Evolutionary conservation across 495 filamentous ascomycete species (phyloP), one percentile per base, ranked within the genome.

Genomic region (Trichoderma gamsii): DNA sequence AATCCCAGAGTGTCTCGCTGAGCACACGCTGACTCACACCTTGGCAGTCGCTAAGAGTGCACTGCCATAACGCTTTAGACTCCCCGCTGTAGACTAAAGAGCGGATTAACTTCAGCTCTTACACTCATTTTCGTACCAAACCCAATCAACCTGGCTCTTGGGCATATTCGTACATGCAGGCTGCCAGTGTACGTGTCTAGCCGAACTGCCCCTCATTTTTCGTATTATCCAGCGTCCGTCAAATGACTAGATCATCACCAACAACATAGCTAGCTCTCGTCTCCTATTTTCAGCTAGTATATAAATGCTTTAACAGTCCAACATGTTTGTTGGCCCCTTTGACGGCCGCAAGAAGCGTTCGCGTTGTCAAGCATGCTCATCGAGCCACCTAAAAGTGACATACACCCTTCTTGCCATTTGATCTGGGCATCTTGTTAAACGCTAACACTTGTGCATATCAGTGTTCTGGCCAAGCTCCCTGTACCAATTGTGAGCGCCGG

Each of bases 301-400:
- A 18, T n/a, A 49, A 0, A 38, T 38, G 7, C 8, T 49, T 15
- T 2, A 9, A 9, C n/a, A 6, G 1, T 18, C 7, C 21, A 52
- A 23, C 6, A 52, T 52, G 49, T 52, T 52, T 21, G 21, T 52
- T 11, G 49, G 49, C 4, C 49, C 49, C n/a, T 52, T 52, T 52
- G 49, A 52, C n/a, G 49, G 49, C 18, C 49, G 49, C n/a, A 52
- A 52, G 49, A 52, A 52, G 49, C 16, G n/a, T 18, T 52, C 49
- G 8, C 49, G 49, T 21, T 52, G 49, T 7, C 49, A 52, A 52
- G 49, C 49, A 52, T 52, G 49, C 21, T 52, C 49, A 11, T 25
- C 49, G 18, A 52, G 49, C 49, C 49, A 52, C 21, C 49, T 52
- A 18, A 52, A 52, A n/a, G 49, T 52, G 49, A 52, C 18, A 52